Base-by-base conservation (phyloP, 768 basidiomycete genomes). In the Phaffia tasmanica region DNA sequence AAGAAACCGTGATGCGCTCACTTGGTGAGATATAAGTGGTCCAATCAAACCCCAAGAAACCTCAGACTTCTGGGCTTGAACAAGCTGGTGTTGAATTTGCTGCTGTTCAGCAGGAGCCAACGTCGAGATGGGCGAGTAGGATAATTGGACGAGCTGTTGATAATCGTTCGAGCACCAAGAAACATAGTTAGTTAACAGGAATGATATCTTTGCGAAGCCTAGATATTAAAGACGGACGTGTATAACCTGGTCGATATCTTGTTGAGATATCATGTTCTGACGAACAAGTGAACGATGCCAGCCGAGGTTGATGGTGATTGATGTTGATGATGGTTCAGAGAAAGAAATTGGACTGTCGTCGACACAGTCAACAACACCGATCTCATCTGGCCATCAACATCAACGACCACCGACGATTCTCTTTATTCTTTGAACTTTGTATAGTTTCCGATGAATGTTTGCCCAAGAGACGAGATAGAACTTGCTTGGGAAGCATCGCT, bases 41-140 rank as follows among this genome's bases (percentile, higher is more conserved):
- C 87, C 80, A 23, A 90, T 83, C 57, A 92, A 78, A 11, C 87
- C 88, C 89, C 88, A 92, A 3, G 87, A 87, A 71, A 87, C 87
- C 30, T 70, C 67, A 18, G 64, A 61, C 49, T 67, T 70, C 62
- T 73, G 71, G 48, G 72, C 65, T 30, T 71, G 58, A 15, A 71
- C 63, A 48, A 74, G 70, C 27, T 72, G 69, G 23, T 67, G 54
- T 42, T 72, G 68, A 9, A 72, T 47, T 19, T 47, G 32, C 61
- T 74, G 70, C 35, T 73, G 72, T 11, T 62, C 54, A 15, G 46
- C 25, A 30, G 66, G 62, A n/a, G 62, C 58, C 19, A 54, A 46
- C 32, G 42, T 35, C 6, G 48, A 25, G 27, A 51, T 30, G 19
- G 65, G 65, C 19, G 66, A 64, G 63, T 70, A 70, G 1, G 68